Evolutionary conservation across 2,329 filamentous ascomycete species (phyloP), one percentile per base, ranked within the genome.

Genomic region (Apiospora rasikravindrae): DNA sequence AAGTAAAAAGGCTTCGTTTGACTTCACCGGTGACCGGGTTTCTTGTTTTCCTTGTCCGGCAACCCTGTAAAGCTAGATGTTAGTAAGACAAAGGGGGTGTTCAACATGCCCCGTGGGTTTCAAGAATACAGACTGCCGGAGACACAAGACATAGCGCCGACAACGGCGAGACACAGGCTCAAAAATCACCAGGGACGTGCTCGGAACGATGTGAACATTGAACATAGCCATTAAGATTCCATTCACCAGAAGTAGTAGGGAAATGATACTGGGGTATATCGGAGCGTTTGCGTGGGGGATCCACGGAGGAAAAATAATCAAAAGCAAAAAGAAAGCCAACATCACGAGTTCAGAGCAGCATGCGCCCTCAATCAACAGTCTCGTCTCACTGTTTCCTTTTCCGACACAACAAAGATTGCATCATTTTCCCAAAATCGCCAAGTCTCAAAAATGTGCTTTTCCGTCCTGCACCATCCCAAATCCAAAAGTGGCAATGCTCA

Each of bases 391-490:
- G 22, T 40, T 64, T 64, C 29, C 29, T 40, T 64, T 64, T 64
- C 57, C 33, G 57, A 64, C 57, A 64, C 57, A 64, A 40, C 8
- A 64, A 40, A 64, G 2, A 64, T 40, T 64, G 19, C 33, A 64
- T 40, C 49, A 8, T 64, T 64, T 64, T 37, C 53, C 57, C 57
- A 40, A 40, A 24, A 24, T 40, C 57, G 33, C 33, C 57, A 14
- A 64, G 57, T 64, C 57, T 40, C 57, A 64, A 64, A 61, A 61
- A 53, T 16, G 57, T 64, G 57, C 57, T 64, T 64, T 64, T 40
- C 57, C 57, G 4, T 64, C 57, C 33, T 14, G 33, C 11, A n/a
- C 57, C 57, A 64, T 22, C 29, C 16, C 29, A 22, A 57, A 33
- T 33, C 19, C 19, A 29, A 64, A 6, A 40, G 33, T 64, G 49